These are phyloP conservation scores for Solanum ossicruentum DNA, from an alignment of 257 asterid species.

Conservation along the genomic window DNA sequence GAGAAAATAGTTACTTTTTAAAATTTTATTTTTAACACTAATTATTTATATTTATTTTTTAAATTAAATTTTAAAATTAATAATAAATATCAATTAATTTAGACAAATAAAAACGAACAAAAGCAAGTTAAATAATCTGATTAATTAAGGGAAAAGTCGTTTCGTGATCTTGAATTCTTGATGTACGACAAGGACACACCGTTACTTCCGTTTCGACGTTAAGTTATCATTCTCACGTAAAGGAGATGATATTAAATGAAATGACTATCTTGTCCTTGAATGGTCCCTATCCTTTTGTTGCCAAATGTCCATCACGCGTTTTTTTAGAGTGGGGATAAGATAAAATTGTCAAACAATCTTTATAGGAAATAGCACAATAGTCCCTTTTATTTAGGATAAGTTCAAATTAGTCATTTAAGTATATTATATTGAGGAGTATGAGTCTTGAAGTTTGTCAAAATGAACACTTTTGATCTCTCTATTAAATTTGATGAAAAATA, in stretches of 20 bases:
- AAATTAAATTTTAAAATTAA: not conserved
- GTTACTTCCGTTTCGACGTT: not conserved
- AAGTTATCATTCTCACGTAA: not conserved
- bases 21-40: too few relatives aligned
- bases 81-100: rapidly evolving
- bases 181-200: not conserved
- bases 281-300: not conserved
- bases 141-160: not conserved
- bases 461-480: not conserved
- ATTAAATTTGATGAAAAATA: not conserved
- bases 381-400: not conserved
- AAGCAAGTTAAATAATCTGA: not conserved
- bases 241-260: not conserved
- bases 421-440: not conserved
- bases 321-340: not conserved
- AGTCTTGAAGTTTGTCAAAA: not conserved
- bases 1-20: too few relatives aligned
- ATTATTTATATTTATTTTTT: too few relatives aligned
- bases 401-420: not conserved
- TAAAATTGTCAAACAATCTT: not conserved
- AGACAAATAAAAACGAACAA: rapidly evolving
- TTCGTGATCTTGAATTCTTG: not conserved
- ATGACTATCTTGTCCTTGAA: not conserved
- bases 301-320: not conserved
- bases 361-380: not conserved